phyloP scores from a whole-genome alignment of 176 grass and related monocot genomes.

The Luzula sylvatica region DNA sequence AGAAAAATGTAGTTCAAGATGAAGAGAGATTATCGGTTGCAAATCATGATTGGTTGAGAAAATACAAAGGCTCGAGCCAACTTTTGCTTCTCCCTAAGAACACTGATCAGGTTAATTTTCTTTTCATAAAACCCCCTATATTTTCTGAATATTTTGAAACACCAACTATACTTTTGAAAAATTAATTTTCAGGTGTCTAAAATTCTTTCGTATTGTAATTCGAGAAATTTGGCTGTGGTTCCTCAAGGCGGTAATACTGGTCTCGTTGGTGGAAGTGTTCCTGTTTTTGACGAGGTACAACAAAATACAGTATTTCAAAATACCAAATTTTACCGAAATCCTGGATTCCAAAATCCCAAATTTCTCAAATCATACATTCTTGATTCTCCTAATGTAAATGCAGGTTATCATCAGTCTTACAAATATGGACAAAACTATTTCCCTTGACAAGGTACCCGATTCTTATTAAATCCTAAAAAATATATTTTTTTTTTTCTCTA shows the following conservation, averaged over 20 bases:
- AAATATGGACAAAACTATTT: slow-evolving; percentile 75
- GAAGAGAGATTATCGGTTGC: slow-evolving; percentile 64
- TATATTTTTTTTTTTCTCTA: slow-evolving; percentile 3
- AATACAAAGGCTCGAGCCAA: slow-evolving; percentile 72
- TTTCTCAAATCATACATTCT: background rate
- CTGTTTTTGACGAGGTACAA: slow-evolving; percentile 97
- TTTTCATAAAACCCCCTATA: background rate
- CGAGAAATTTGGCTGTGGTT: slow-evolving; percentile 67
- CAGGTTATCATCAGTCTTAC: slow-evolving; percentile 73
- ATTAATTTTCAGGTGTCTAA: slow-evolving; percentile 74
- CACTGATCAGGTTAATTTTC: slow-evolving; percentile 44
- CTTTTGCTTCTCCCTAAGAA: slow-evolving; percentile 77
- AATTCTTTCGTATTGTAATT: slow-evolving; percentile 87
- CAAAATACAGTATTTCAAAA: too few species aligned
- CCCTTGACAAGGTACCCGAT: slow-evolving; percentile 72
- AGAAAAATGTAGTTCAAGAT: slow-evolving; percentile 71
- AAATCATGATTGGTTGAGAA: slow-evolving; percentile 85
- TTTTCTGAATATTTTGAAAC: background rate
- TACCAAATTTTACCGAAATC: too few species aligned
- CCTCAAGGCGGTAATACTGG: slow-evolving; percentile 95
- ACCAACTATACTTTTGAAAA: slow-evolving; percentile 14
- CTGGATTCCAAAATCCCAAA: slow-evolving; percentile 5
- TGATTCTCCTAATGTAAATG: slow-evolving; percentile 8
- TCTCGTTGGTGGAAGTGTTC: slow-evolving; percentile 92
- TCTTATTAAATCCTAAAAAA: slow-evolving; percentile 5